Percentiles rank a stretch among this genome's conserved stretches.
Evolutionary conservation across 768 basidiomycete genomes (phyloP).

Genomic region (Tylopilus intermedius): DNA sequence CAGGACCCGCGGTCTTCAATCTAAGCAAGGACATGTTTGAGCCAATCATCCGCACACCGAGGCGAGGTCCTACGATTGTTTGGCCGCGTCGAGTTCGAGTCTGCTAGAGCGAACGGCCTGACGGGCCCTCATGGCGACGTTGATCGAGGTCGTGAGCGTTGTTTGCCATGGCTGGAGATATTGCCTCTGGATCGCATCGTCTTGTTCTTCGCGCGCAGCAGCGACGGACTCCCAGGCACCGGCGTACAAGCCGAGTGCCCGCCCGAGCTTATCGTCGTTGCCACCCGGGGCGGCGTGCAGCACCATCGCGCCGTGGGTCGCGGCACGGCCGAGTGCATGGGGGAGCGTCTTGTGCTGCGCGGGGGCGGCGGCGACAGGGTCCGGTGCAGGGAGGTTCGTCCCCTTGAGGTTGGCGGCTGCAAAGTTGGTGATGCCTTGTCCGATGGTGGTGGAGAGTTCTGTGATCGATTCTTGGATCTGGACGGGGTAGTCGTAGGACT

Average conservation of each 20-base stretch:
- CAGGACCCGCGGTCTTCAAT: conserved; percentile 68
- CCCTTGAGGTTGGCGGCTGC: conserved; percentile 86
- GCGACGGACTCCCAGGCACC: conserved; percentile 82
- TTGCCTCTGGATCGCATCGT: conserved; percentile 56
- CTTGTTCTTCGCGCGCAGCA: conserved; percentile 74
- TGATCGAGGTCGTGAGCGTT: conserved; percentile 77
- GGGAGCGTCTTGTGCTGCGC: conserved; percentile 92
- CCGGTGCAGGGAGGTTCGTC: conserved; percentile 76
- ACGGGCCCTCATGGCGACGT: conserved; percentile 89
- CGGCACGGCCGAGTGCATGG: conserved; percentile 85
- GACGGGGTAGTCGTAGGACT: conserved; percentile 86
- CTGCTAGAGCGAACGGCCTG: conserved; percentile 75
- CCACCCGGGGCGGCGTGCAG: conserved; percentile 43
- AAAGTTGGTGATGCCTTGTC: conserved; percentile 73
- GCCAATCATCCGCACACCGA: not conserved
- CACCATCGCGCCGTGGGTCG: conserved; percentile 51
- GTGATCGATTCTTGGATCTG: conserved; percentile 80
- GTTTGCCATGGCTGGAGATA: conserved; percentile 86
- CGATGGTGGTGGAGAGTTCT: conserved; percentile 67
- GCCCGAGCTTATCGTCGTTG: conserved; percentile 65
- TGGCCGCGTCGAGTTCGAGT: conserved; percentile 86
- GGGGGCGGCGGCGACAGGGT: conserved; percentile 48
- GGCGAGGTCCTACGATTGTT: conserved; percentile 61
- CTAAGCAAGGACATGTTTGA: conserved; percentile 36
- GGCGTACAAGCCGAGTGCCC: conserved; percentile 74